These are phyloP conservation scores for Ceratocystis colombiana DNA, from an alignment of 2,329 filamentous ascomycete genomes.

Conservation along the genomic window DNA sequence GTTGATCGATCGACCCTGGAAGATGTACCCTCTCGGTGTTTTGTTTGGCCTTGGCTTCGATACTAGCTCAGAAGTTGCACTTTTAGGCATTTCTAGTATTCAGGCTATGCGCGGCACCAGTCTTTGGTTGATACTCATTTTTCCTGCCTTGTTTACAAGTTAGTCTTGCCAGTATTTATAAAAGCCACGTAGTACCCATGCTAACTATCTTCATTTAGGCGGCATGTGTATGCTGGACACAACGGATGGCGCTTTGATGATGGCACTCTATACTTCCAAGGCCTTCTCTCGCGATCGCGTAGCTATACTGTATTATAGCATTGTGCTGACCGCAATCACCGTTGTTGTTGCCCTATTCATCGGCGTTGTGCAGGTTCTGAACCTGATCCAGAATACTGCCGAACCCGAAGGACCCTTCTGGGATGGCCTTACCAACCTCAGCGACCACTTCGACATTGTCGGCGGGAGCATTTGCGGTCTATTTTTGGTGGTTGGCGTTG, in stretches of 20 bases:
- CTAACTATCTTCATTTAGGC: slow-evolving; percentile 38
- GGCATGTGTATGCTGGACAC: slow-evolving; percentile 96
- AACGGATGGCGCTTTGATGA: slow-evolving; percentile 87
- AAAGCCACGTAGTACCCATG: background rate
- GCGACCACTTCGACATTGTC: slow-evolving; percentile 76
- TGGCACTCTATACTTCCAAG: slow-evolving; percentile 77
- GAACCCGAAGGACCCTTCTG: slow-evolving; percentile 70
- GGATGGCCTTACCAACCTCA: slow-evolving; percentile 68
- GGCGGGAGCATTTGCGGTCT: slow-evolving; percentile 77
- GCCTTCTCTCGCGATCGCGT: slow-evolving; percentile 68
- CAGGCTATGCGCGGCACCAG: slow-evolving; percentile 77
- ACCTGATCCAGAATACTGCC: slow-evolving; percentile 64
- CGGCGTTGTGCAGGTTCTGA: slow-evolving; percentile 73
- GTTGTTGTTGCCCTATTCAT: slow-evolving; percentile 78
- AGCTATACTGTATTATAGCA: slow-evolving; percentile 90
- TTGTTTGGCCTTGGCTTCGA: slow-evolving; percentile 91
- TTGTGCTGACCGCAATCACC: slow-evolving; percentile 73
- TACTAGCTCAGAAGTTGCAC: slow-evolving; percentile 85
- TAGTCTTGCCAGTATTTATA: slow-evolving; percentile 29
- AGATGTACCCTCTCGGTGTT: slow-evolving; percentile 87
- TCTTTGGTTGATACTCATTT: slow-evolving; percentile 89
- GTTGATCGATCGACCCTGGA: slow-evolving; percentile 69
- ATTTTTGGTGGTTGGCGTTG: slow-evolving; percentile 66
- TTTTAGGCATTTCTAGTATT: slow-evolving; percentile 81
- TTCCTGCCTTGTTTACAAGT: slow-evolving; percentile 81